Evolutionary conservation across 345 rosid genomes (phyloP).

Genomic region (Acer yangbiense): DNA sequence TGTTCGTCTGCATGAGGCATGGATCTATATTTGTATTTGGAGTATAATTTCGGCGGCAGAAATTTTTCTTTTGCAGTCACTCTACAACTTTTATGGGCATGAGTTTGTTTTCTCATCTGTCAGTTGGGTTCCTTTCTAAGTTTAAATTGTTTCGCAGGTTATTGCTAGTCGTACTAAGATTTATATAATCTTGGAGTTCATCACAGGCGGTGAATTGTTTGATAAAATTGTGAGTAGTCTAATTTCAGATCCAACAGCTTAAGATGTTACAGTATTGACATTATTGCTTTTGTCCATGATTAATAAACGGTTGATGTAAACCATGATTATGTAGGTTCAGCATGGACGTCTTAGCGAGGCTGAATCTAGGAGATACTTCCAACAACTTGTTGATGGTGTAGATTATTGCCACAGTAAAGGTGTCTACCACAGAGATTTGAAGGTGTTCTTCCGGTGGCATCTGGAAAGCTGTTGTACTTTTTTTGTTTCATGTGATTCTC

Average conservation of each 20-base stretch:
- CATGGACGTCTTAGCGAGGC: constrained; percentile 87
- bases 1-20: constrained; percentile 89
- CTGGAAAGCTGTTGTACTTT: not conserved
- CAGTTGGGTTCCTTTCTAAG: constrained; percentile 19
- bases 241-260: constrained; percentile 12
- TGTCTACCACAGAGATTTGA: constrained; percentile 92
- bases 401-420: constrained; percentile 93
- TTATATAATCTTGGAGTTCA: constrained; percentile 91
- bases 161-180: constrained; percentile 91
- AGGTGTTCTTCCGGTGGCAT: constrained; percentile 45
- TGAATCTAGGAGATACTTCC: constrained; percentile 85
- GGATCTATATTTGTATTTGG: constrained; percentile 9
- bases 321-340: constrained; percentile 55
- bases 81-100: not conserved
- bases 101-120: constrained; percentile 2
- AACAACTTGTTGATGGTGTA: constrained; percentile 97
- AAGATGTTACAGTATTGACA: constrained; percentile 2
- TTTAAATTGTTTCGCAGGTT: constrained; percentile 45
- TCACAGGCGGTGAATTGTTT: constrained; percentile 96
- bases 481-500: constrained; percentile 17
- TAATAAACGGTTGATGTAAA: constrained; percentile 8
- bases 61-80: not conserved
- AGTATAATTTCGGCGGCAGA: not conserved
- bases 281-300: not conserved
- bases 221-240: constrained; percentile 86